Evolutionary conservation across 192 early-diverging fungal genomes (phyloP).

Genomic region (Coemansia sp.): DNA sequence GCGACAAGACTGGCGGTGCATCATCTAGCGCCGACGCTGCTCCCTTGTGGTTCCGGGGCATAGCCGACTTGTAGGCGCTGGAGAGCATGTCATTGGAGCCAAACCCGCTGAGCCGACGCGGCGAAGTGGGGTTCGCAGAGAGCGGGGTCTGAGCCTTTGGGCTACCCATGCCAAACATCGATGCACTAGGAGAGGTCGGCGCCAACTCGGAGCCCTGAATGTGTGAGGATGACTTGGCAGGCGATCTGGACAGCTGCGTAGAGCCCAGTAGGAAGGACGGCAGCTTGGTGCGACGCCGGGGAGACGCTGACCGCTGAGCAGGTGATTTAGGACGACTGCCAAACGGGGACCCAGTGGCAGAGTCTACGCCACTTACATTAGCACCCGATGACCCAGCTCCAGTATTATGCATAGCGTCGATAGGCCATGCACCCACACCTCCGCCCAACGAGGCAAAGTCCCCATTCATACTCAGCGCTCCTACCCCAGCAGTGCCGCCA

Average conservation of each 20-base stretch:
- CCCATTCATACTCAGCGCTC: background rate
- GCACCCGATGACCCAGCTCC: background rate
- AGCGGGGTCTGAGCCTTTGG: conserved; percentile 14
- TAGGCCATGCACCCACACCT: conserved; percentile 41
- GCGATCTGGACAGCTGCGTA: conserved; percentile 25
- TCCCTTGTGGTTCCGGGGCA: conserved; percentile 5
- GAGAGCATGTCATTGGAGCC: conserved; percentile 55
- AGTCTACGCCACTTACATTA: background rate
- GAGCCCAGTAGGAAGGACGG: conserved; percentile 49
- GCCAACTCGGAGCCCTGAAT: conserved; percentile 6
- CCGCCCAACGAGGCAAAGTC: conserved; percentile 12
- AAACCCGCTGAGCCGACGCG: conserved; percentile 50
- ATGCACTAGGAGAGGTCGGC: conserved; percentile 13
- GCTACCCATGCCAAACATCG: conserved; percentile 9
- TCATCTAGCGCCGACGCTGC: conserved; percentile 35
- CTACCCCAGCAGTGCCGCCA: background rate
- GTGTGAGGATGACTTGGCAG: conserved; percentile 9
- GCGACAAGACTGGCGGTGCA: conserved; percentile 41
- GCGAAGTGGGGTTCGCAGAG: conserved; percentile 29
- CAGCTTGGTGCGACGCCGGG: conserved; percentile 39
- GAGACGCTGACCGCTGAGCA: conserved; percentile 42
- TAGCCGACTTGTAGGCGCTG: conserved; percentile 29
- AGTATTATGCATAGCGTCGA: background rate
- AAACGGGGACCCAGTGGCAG: conserved; percentile 17
- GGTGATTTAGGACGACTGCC: conserved; percentile 41